These are phyloP conservation scores for Elongisporangium undulatum DNA, from an alignment of 352 stramenopile species.

Conservation along the genomic window DNA sequence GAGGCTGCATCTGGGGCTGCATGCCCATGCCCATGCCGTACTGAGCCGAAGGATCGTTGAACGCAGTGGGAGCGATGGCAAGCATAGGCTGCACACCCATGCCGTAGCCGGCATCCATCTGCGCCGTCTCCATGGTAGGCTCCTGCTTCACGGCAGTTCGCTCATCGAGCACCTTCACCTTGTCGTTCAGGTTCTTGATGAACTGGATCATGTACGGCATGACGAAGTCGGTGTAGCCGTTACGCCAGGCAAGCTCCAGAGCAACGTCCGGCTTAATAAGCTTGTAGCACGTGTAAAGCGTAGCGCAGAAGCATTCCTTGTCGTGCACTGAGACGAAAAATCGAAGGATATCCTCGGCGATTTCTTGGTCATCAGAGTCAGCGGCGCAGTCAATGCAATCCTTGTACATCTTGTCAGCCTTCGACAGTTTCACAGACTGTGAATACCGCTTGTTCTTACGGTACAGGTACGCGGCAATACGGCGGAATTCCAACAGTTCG, in stretches of 20 bases:
- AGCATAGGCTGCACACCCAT: constrained; percentile 84
- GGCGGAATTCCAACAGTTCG: constrained; percentile 99
- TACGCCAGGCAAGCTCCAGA: constrained; percentile 98
- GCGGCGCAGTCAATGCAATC: constrained; percentile 99
- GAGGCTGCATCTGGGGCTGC: constrained; percentile 25
- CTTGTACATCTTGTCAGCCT: constrained; percentile 99
- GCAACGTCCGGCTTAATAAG: constrained; percentile 98
- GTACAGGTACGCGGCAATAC: constrained; percentile 99
- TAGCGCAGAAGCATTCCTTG: constrained; percentile 99
- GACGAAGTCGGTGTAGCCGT: constrained; percentile 98
- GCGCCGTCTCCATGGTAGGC: constrained; percentile 43
- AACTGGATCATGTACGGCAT: constrained; percentile 99
- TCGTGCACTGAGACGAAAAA: constrained; percentile 99
- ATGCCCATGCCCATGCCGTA: constrained; percentile 57
- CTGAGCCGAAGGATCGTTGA: constrained; percentile 71
- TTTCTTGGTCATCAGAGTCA: constrained; percentile 93
- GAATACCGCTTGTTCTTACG: constrained; percentile 99
- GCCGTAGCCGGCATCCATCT: constrained; percentile 63
- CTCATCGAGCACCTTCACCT: constrained; percentile 92
- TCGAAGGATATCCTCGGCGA: constrained; percentile 96
- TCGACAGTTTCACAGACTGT: constrained; percentile 98
- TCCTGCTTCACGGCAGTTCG: constrained; percentile 83
- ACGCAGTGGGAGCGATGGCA: constrained; percentile 76
- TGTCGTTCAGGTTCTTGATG: constrained; percentile 94
- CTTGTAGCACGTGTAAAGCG: constrained; percentile 98